Evolutionary conservation across 1,284 basidiomycete species (phyloP).

Genomic region (Inonotus hispidus): DNA sequence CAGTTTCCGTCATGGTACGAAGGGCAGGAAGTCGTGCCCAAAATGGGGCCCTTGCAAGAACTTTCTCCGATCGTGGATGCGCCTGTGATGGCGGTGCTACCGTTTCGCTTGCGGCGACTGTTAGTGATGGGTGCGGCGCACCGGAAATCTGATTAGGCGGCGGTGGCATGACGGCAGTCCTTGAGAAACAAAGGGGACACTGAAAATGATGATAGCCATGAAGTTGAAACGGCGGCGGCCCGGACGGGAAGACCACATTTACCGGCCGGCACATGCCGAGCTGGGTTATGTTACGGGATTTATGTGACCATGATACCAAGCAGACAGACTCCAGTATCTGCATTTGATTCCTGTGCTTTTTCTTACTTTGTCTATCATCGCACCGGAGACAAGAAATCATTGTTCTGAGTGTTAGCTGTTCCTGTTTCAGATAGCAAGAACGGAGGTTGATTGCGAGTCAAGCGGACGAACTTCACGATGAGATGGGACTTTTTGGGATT

Average conservation of each 20-base stretch:
- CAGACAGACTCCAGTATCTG: too few species aligned
- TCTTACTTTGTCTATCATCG: not conserved
- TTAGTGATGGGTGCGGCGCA: not conserved
- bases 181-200: not conserved
- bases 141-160: not conserved
- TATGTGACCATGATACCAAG: too few species aligned
- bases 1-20: not conserved
- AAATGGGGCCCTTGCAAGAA: constrained; percentile 7
- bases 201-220: not conserved
- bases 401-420: not conserved
- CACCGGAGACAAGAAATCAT: not conserved
- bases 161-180: not conserved
- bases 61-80: not conserved
- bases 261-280: not conserved
- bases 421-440: constrained; percentile 2
- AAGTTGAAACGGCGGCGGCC: not conserved
- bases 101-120: not conserved
- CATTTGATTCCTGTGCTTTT: not conserved
- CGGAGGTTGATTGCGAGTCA: not conserved
- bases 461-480: not conserved
- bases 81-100: not conserved
- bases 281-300: too few species aligned
- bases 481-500: not conserved
- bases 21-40: constrained; percentile 12
- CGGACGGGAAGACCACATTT: not conserved